Evolutionary conservation across 108 stramenopile species (phyloP).

Genomic region (Thalassiosira profunda): DNA sequence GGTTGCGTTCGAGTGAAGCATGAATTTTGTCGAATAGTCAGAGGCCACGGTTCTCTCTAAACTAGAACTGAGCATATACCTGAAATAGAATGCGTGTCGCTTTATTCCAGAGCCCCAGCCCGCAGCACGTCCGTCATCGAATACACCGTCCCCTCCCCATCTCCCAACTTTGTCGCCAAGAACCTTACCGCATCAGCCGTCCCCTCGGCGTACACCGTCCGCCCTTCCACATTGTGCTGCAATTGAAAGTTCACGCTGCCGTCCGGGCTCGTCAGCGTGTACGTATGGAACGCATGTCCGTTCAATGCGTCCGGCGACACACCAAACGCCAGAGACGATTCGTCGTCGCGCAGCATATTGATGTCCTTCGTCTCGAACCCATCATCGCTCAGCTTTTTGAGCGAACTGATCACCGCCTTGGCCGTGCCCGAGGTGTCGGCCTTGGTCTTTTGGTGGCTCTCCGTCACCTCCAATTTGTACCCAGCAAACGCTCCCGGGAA

Average conservation of each 20-base stretch:
- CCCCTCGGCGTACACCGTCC: slow-evolving; percentile 98
- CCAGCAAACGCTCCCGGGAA: slow-evolving; percentile 95
- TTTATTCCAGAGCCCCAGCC: slow-evolving; percentile 85
- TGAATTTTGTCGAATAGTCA: too few relatives aligned
- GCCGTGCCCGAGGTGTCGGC: slow-evolving; percentile 99
- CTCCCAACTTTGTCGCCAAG: slow-evolving; percentile 78
- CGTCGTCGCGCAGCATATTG: slow-evolving; percentile 89
- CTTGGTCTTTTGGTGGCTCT: slow-evolving; percentile 97
- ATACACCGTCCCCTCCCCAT: slow-evolving; percentile 79
- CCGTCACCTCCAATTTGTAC: slow-evolving; percentile 91
- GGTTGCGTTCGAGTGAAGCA: too few relatives aligned
- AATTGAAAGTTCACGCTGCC: slow-evolving; percentile 95
- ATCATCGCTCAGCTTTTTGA: slow-evolving; percentile 74
- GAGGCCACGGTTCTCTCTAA: too few relatives aligned
- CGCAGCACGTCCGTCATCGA: slow-evolving; percentile 92
- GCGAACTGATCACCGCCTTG: slow-evolving; percentile 92
- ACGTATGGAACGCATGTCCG: slow-evolving; percentile 99
- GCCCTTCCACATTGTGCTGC: slow-evolving; percentile 97
- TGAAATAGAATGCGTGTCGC: too few relatives aligned
- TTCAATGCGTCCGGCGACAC: slow-evolving; percentile 91
- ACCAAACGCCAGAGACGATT: slow-evolving; percentile 90
- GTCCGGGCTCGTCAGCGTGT: slow-evolving; percentile 92
- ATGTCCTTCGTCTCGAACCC: slow-evolving; percentile 89
- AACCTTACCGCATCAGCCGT: slow-evolving; percentile 98
- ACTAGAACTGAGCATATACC: too few relatives aligned